Conservation (phyloP, 768 basidiomycete species). For the Neoboletus subvelutipes region DNA sequence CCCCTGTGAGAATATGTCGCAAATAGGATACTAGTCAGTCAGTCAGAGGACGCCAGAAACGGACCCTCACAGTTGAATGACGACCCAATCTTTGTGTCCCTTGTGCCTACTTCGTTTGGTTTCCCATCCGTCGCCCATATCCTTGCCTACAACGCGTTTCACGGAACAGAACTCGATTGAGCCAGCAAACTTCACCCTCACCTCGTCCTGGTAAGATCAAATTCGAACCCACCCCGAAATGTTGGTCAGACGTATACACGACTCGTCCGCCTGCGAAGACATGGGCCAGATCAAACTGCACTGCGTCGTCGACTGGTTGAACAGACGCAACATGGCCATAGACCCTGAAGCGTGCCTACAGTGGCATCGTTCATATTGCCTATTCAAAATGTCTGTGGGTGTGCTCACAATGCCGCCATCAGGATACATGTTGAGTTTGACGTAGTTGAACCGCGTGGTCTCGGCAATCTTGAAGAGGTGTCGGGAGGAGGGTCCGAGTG, state of each 20-base stretch:
- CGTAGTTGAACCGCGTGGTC: conserved; percentile 60
- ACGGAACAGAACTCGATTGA: not conserved
- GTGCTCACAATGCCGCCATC: conserved; percentile 87
- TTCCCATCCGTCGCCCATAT: conserved; percentile 99
- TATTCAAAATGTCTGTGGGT: not conserved
- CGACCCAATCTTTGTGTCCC: conserved; percentile 88
- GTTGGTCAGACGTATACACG: conserved; percentile 86
- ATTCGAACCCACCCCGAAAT: conserved; percentile 91
- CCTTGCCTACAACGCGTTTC: conserved; percentile 48
- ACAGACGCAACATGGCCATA: conserved; percentile 78
- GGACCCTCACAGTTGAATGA: conserved; percentile 75
- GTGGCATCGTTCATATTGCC: conserved; percentile 1
- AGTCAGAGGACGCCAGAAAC: not conserved
- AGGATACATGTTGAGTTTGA: conserved; percentile 94
- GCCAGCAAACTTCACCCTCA: conserved; percentile 10
- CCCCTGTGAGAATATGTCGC: conserved; percentile 47
- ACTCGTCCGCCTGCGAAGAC: conserved; percentile 88
- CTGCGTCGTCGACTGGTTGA: conserved; percentile 47
- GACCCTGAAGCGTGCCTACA: conserved; percentile 86
- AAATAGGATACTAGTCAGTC: not conserved
- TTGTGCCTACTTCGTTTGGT: conserved; percentile 81
- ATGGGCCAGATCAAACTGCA: conserved; percentile 81
- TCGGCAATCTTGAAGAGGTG: conserved; percentile 80
- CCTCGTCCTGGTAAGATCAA: conserved; percentile 89
- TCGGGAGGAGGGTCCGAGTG: conserved; percentile 79